Base-by-base conservation (phyloP, 2,329 filamentous ascomycete genomes). In the Cryphonectria radicalis region DNA sequence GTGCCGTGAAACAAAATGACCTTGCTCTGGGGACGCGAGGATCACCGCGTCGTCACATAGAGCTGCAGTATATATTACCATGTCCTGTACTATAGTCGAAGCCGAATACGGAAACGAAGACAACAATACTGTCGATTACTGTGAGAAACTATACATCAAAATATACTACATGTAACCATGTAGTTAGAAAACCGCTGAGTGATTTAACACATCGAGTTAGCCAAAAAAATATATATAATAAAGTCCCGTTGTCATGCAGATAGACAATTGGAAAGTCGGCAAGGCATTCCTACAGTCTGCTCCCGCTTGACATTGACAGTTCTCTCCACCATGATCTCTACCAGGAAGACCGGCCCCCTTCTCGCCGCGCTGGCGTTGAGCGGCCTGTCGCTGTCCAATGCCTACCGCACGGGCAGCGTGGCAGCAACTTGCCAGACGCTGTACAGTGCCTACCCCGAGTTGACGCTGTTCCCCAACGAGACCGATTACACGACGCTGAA, bases 371-470 rank as follows among this genome's bases (percentile, higher is more conserved):
- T 57, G 28, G 46, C 35, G 11, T 40, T 66, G 32, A 19, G 22
- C 50, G 46, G 46, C 4, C 3, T 55, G 3, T 35, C 28, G 10
- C 19, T 22, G 43, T 55, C 64, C 13, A 35, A 14, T n/a, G 46
- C 46, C 43, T 46, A 25, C 8, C 11, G 11, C 64, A 66, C 46
- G 25, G 37, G 19, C 46, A 40, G 35, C 17, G 25, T 32, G 37
- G 43, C 40, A 22, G 37, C 43, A 13, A 57, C 59, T 53, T 69
- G 67, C 43, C 37, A 69, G 28, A 32, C 42, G 40, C 53, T 69
- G 14, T 32, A 57, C 43, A 60, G 57, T 55, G 57, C 60, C 37
- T 64, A 69, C 50, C 67, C 67, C 19, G 50, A 64, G 19, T 10
- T 55, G 35, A 64, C 42, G 7, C 25, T 55, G 22, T 63, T 55